A percentile compares a stretch with the other conserved stretches of the same genome.
These are phyloP conservation scores for Amanita rimosa DNA, from an alignment of 768 basidiomycete genomes.

Conservation along the genomic window DNA sequence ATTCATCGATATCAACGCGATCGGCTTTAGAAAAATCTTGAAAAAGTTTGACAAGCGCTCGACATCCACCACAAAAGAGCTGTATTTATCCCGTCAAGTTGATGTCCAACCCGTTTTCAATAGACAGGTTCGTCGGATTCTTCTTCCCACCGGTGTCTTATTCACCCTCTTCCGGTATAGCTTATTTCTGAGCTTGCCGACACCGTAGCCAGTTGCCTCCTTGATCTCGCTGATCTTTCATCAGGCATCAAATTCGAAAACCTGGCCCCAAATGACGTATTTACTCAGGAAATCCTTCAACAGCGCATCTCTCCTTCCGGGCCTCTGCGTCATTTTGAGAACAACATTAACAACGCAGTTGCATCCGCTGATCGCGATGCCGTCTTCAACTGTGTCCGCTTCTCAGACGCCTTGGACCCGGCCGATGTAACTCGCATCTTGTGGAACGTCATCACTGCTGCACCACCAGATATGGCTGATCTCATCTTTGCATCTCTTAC, in stretches of 20 bases:
- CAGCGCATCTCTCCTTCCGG: constrained; percentile 54
- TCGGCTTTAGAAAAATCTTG: constrained; percentile 91
- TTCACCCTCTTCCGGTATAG: constrained; percentile 23
- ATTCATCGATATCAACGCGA: constrained; percentile 96
- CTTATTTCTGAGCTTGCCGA: constrained; percentile 94
- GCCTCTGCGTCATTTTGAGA: constrained; percentile 82
- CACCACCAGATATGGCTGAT: constrained; percentile 60
- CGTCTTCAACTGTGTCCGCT: constrained; percentile 58
- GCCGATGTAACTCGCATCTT: constrained; percentile 81
- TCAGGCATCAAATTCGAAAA: constrained; percentile 73
- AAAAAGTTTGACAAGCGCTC: constrained; percentile 99
- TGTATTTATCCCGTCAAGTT: constrained; percentile 92
- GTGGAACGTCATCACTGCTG: constrained; percentile 86
- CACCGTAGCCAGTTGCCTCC: constrained; percentile 73
- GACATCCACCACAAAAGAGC: constrained; percentile 89
- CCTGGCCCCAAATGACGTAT: constrained; percentile 61
- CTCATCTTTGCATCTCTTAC: constrained; percentile 59
- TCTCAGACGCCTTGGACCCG: constrained; percentile 55
- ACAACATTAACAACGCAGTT: constrained; percentile 72
- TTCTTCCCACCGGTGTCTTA: constrained; percentile 1
- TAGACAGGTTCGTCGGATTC: constrained; percentile 55
- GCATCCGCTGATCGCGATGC: constrained; percentile 45
- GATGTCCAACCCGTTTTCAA: constrained; percentile 99
- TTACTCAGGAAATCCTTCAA: constrained; percentile 58
- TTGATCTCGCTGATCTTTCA: constrained; percentile 69